phyloP scores from a whole-genome alignment of 2,329 filamentous ascomycete genomes.

The Helotiales sp. region DNA sequence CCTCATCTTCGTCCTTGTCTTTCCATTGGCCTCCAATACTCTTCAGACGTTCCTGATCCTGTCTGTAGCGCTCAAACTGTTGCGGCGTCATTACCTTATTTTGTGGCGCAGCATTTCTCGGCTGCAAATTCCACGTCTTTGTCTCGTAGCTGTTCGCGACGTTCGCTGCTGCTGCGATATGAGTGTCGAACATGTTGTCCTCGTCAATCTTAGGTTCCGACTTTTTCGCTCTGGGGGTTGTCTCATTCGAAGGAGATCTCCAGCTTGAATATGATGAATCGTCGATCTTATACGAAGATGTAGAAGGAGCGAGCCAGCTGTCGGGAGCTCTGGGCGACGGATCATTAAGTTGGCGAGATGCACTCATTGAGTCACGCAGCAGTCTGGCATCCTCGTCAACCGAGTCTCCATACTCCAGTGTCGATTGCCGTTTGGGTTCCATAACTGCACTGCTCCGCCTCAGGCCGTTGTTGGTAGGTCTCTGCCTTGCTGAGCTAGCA shows the following conservation, averaged over 20 bases:
- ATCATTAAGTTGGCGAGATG: slow-evolving; percentile 30
- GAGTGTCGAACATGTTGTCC: slow-evolving; percentile 33
- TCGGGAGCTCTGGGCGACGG: slow-evolving; percentile 26
- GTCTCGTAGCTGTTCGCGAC: slow-evolving; percentile 32
- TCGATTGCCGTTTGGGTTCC: slow-evolving; percentile 29
- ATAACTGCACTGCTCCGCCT: slow-evolving; percentile 33
- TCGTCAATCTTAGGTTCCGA: slow-evolving; percentile 20
- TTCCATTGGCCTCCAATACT: slow-evolving; percentile 43
- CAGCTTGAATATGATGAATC: slow-evolving; percentile 22
- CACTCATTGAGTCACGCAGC: slow-evolving; percentile 33
- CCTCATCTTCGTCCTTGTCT: slow-evolving; percentile 62
- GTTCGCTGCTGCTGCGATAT: slow-evolving; percentile 31
- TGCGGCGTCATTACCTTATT: slow-evolving; percentile 89
- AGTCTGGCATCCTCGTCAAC: slow-evolving; percentile 36
- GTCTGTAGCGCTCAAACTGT: slow-evolving; percentile 79
- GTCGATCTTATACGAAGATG: slow-evolving; percentile 20
- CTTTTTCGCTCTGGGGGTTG: slow-evolving; percentile 29
- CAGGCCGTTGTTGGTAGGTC: slow-evolving; percentile 24
- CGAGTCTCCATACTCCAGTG: slow-evolving; percentile 27
- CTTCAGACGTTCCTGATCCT: slow-evolving; percentile 66
- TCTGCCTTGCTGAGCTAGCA: slow-evolving; percentile 17
- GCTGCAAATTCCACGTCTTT: slow-evolving; percentile 16
- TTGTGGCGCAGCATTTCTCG: slow-evolving; percentile 38
- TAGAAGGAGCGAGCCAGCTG: slow-evolving; percentile 30
- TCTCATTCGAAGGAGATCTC: slow-evolving; percentile 23